Conservation (phyloP, 257 asterid species). For the Capsicum chinense region DNA sequence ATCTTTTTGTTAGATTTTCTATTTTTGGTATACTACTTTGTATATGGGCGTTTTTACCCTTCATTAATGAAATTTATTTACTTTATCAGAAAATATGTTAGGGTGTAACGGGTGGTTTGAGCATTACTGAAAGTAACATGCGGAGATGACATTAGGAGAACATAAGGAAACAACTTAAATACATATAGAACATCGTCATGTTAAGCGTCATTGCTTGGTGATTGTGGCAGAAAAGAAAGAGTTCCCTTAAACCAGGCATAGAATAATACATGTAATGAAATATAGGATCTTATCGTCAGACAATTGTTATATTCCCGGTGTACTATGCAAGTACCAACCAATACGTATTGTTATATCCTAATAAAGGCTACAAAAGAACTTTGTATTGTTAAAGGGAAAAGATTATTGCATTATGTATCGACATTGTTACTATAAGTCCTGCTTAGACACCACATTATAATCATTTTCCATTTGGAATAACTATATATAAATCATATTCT, state of each 20-base stretch:
- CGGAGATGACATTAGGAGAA: neutral
- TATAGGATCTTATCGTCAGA: neutral
- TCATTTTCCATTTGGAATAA: too few species aligned
- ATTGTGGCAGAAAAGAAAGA: neutral
- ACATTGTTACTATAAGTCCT: too few species aligned
- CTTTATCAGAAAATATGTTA: neutral
- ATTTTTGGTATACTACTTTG: neutral
- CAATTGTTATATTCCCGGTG: neutral
- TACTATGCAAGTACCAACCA: neutral
- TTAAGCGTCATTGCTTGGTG: neutral
- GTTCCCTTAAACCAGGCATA: neutral
- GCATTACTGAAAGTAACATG: neutral
- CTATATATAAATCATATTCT: too few species aligned
- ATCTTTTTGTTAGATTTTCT: neutral
- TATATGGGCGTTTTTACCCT: neutral
- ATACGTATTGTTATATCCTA: neutral
- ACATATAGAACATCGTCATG: neutral
- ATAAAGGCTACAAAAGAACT: conserved; percentile 7
- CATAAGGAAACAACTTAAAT: neutral
- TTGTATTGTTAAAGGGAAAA: neutral
- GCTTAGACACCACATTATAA: too few species aligned
- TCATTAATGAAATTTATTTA: neutral
- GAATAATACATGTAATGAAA: neutral
- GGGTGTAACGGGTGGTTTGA: neutral
- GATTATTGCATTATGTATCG: too few species aligned